Percentiles rank a stretch among this genome's conserved stretches.
These are phyloP conservation scores for Calocera cornea DNA, from an alignment of 768 basidiomycete genomes.

Conservation along the genomic window DNA sequence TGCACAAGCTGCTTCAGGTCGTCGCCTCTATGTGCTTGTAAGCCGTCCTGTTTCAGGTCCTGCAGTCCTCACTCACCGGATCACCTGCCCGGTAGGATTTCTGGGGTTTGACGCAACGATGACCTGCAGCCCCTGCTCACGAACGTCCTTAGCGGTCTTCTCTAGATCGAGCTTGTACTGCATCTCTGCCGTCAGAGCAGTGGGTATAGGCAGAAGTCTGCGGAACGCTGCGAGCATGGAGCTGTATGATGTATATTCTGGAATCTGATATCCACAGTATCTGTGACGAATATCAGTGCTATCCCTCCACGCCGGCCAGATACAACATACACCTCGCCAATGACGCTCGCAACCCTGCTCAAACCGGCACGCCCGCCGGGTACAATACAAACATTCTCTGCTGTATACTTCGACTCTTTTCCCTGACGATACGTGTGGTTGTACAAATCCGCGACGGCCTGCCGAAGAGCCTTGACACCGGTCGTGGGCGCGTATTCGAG, in stretches of 20 bases:
- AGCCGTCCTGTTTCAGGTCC: background rate
- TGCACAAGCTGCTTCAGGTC: slow-evolving; percentile 70
- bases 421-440: slow-evolving; percentile 75
- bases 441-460: slow-evolving; percentile 82
- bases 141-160: slow-evolving; percentile 73
- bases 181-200: slow-evolving; percentile 17
- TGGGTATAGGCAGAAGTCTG: slow-evolving; percentile 7
- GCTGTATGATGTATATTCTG: slow-evolving; percentile 55
- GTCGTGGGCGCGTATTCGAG: slow-evolving; percentile 89
- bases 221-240: slow-evolving; percentile 7
- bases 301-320: background rate
- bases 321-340: slow-evolving; percentile 76
- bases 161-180: slow-evolving; percentile 69
- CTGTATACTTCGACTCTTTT: slow-evolving; percentile 73
- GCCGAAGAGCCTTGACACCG: slow-evolving; percentile 77
- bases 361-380: slow-evolving; percentile 86
- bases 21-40: slow-evolving; percentile 38
- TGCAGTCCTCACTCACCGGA: slow-evolving; percentile 34
- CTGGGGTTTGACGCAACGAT: slow-evolving; percentile 88
- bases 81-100: slow-evolving; percentile 89
- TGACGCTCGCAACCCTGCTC: slow-evolving; percentile 80
- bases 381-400: slow-evolving; percentile 59
- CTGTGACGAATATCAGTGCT: background rate
- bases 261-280: slow-evolving; percentile 59
- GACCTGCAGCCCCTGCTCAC: slow-evolving; percentile 68